Evolutionary conservation across 140 eudicot genomes (phyloP), one percentile per base, ranked within the genome.

Genomic region (Bidens hawaiensis): DNA sequence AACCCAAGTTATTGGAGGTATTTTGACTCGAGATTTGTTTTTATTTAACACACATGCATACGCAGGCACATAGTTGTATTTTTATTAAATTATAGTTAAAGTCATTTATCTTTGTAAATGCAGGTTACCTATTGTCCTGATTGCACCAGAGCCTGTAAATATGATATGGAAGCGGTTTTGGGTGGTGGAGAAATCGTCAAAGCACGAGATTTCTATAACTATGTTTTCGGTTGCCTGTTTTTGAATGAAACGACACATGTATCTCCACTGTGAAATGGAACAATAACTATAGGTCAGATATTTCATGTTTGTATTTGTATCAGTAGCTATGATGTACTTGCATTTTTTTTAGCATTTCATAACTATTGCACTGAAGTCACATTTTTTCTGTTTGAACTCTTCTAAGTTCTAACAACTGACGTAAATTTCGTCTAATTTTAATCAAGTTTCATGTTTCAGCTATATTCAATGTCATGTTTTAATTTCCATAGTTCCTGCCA

Each of bases 41-140:
- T 21, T 15, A 25, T 61, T 7, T 18, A 15, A 43, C 1, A 65
- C 36, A 55, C 4, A 4, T 13, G 16, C 1, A 41, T 42, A 24
- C 23, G n/a, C n/a, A n/a, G n/a, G n/a, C n/a, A n/a, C n/a, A 2
- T 62, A 2, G 23, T 23, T 52, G 7, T 22, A 26, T 26, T 22
- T 64, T 10, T 34, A 30, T 33, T 8, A 17, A 10, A 11, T 51
- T 25, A 11, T 13, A 19, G 1, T 9, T 23, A 2, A 22, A 10
- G 24, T 52, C 14, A 11, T 18, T 2, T 18, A 7, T n/a, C 6
- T 30, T 30, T 4, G 25, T 25, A 52, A 23, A 5, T 13, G 60
- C 60, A 52, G 99, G 96, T 88, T 14, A 93, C 99, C 4, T 93
- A 93, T 68, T 93, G 95, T 73, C 99, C 96, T 0, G 99, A 93